Conservation (phyloP, 345 rosid genomes). For the Linum lewisii region DNA sequence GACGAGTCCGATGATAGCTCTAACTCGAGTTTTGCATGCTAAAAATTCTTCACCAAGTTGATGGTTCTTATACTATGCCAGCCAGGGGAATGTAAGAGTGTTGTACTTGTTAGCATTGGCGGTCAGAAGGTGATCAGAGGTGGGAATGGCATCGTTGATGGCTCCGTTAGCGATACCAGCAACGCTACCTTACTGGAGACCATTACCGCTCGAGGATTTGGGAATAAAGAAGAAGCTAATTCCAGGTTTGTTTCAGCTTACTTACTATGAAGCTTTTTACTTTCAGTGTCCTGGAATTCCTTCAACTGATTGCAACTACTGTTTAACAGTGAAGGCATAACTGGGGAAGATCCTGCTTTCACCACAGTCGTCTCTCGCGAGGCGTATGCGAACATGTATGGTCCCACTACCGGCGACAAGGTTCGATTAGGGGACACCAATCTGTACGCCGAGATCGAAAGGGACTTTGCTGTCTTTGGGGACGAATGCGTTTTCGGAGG, state of each 20-base stretch:
- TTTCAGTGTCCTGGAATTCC: slow-evolving; percentile 1
- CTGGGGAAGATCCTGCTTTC: slow-evolving; percentile 50
- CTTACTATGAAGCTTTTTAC: slow-evolving; percentile 9
- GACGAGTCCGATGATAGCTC: too few species aligned
- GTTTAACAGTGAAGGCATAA: slow-evolving; percentile 59
- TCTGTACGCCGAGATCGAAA: slow-evolving; percentile 80
- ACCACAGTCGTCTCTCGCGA: slow-evolving; percentile 41
- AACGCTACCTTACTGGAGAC: slow-evolving; percentile 36
- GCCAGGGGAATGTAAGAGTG: slow-evolving; percentile 89
- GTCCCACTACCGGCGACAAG: slow-evolving; percentile 92
- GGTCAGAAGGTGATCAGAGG: slow-evolving; percentile 73
- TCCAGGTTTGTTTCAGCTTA: too few species aligned
- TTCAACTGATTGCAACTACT: slow-evolving; percentile 6
- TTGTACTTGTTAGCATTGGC: slow-evolving; percentile 72
- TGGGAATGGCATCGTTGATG: slow-evolving; percentile 71
- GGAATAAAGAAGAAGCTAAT: slow-evolving; percentile 46
- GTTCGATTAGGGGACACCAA: slow-evolving; percentile 79
- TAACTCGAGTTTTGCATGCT: too few species aligned
- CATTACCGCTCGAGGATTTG: slow-evolving; percentile 32
- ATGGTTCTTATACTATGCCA: slow-evolving; percentile 30
- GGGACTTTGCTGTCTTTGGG: slow-evolving; percentile 66
- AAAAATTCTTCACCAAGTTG: background rate
- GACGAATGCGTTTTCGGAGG: slow-evolving; percentile 99
- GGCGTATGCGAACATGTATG: slow-evolving; percentile 83
- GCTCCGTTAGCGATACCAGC: slow-evolving; percentile 37